Evolutionary conservation across 1,139 yeast genomes (phyloP), one percentile per base, ranked within the genome.

Genomic region (Eremothecium cymbalariae): DNA sequence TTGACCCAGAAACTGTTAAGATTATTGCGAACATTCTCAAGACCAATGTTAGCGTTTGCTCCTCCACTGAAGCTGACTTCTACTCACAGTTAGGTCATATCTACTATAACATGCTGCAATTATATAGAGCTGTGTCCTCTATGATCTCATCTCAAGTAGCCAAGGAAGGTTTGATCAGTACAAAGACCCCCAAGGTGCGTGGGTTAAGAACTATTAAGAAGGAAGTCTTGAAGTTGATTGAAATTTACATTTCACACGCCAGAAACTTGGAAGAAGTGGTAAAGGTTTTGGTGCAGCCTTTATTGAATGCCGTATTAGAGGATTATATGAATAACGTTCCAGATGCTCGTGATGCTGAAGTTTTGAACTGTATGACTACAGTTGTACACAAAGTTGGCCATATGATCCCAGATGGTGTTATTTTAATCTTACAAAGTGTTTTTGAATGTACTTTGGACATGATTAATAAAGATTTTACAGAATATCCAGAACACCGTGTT

Each of bases 271-370:
- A 86, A 43, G 90, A 84, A 48, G 81, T 90, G 39, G 95, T 84
- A 28, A 70, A 77, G 42, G 88, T 81, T 47, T 70, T 93, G 48
- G 77, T 86, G 3, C 85, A 84, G 47, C 94, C 94, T 30, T 66
- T 93, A 51, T 72, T 93, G 49, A 72, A 73, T 27, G 86, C 96
- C 0, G 93, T 86, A 12, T 71, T 93, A 46, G 93, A 83, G 44
- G 99, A 93, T 60, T 93, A 93, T 63, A 75, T 75, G 52, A 67
- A 76, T 13, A 84, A 84, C 53, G 95, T 86, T 23, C 94, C 98
- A 4, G 95, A 85, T 63, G 95, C 97, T 6, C 78, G 98, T 55
- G 98, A 93, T 63, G 95, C 96, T 4, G 98, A 93, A 64, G 98
- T 90, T 3, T 70, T 90, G 56, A 84, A 83, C 61, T 86, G 97